These are phyloP conservation scores for Fonsecaea monophora DNA, from an alignment of 2,329 filamentous ascomycete genomes.

Conservation along the genomic window DNA sequence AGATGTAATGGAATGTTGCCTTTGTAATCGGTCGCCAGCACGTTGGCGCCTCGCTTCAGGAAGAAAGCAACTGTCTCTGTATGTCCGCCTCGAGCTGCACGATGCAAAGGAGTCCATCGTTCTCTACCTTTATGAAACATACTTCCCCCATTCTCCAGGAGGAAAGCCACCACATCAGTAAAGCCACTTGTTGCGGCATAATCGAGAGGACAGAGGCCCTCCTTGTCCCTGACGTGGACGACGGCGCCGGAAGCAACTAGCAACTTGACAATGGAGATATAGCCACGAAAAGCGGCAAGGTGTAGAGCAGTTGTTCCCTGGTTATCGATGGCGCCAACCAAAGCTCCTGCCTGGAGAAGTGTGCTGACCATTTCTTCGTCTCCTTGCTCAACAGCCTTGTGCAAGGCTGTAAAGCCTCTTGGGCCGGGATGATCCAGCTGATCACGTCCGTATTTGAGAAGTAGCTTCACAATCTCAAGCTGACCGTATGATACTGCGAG, in stretches of 20 bases:
- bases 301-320: slow-evolving; percentile 36
- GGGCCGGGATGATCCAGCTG: slow-evolving; percentile 35
- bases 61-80: slow-evolving; percentile 43
- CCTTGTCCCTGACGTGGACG: slow-evolving; percentile 32
- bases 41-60: slow-evolving; percentile 40
- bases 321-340: slow-evolving; percentile 37
- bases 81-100: slow-evolving; percentile 42
- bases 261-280: slow-evolving; percentile 28
- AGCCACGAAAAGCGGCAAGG: slow-evolving; percentile 35
- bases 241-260: slow-evolving; percentile 33
- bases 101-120: slow-evolving; percentile 43
- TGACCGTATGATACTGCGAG: slow-evolving; percentile 36
- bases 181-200: slow-evolving; percentile 38
- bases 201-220: slow-evolving; percentile 36
- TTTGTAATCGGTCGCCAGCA: slow-evolving; percentile 39
- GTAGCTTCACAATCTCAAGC: slow-evolving; percentile 29
- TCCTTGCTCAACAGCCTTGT: slow-evolving; percentile 40
- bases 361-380: slow-evolving; percentile 41
- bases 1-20: slow-evolving; percentile 35
- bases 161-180: slow-evolving; percentile 31
- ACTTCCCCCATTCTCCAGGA: slow-evolving; percentile 40
- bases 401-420: slow-evolving; percentile 40
- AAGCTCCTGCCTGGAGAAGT: slow-evolving; percentile 39
- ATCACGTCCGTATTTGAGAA: slow-evolving; percentile 33
- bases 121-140: slow-evolving; percentile 42